These are phyloP conservation scores for Candida broadrunensis DNA, from an alignment of 805 yeast species.

Conservation along the genomic window DNA sequence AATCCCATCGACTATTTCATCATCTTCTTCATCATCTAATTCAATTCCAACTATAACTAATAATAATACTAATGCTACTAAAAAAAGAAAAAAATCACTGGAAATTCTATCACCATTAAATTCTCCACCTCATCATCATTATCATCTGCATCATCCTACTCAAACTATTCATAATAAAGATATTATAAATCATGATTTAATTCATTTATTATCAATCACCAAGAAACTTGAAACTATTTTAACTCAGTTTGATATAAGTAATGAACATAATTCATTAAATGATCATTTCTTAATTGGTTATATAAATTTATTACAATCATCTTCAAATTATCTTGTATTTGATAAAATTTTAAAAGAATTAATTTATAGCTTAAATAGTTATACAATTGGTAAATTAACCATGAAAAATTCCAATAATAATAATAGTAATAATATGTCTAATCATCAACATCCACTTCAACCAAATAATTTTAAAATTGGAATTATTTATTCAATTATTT, in stretches of 20 bases:
- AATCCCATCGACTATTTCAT: no score
- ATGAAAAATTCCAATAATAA: background rate
- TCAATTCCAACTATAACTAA: background rate
- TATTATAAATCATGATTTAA: slow-evolving; percentile 14
- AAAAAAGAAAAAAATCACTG: background rate
- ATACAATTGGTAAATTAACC: background rate
- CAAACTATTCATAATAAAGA: background rate
- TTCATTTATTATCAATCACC: slow-evolving; percentile 27
- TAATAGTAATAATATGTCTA: background rate
- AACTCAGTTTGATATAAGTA: slow-evolving; percentile 10
- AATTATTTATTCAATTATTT: slow-evolving; percentile 41
- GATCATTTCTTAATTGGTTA: slow-evolving; percentile 34
- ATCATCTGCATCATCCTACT: background rate
- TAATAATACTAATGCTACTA: background rate
- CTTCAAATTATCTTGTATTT: slow-evolving; percentile 14
- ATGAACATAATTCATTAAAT: slow-evolving; percentile 13
- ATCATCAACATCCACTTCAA: background rate
- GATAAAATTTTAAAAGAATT: slow-evolving; percentile 18
- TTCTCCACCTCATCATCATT: background rate
- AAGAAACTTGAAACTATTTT: slow-evolving; percentile 18
- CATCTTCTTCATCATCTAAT: background rate
- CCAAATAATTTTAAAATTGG: slow-evolving; percentile 34
- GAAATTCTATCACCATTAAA: background rate
- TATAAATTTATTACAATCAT: slow-evolving; percentile 14
- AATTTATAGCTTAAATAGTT: slow-evolving; percentile 18